Evolutionary conservation across 768 basidiomycete genomes (phyloP).

Genomic region (Peribolospora baueri): DNA sequence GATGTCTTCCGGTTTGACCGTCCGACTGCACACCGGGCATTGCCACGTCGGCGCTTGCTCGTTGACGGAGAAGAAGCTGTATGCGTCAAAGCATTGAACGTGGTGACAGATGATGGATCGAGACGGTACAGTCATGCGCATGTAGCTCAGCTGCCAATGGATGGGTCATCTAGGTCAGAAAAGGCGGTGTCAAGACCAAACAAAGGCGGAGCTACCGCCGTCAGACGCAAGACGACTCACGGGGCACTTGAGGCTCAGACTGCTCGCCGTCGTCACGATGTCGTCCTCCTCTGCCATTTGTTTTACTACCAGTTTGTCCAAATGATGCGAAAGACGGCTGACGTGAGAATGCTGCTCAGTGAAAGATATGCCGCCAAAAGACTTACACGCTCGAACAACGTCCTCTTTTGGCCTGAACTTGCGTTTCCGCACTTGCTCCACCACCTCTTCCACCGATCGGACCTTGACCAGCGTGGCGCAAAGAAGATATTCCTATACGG

Average conservation of each 20-base stretch:
- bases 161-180: neutral
- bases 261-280: conserved; percentile 67
- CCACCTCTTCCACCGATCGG: conserved; percentile 42
- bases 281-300: conserved; percentile 55
- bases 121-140: conserved; percentile 58
- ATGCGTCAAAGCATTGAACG: conserved; percentile 83
- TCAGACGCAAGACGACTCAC: conserved; percentile 28
- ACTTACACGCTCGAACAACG: conserved; percentile 38
- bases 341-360: too few relatives aligned
- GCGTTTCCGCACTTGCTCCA: conserved; percentile 42
- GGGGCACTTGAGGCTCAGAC: conserved; percentile 80
- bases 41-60: conserved; percentile 88
- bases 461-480: conserved; percentile 62
- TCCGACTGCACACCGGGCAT: conserved; percentile 76
- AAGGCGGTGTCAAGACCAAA: neutral
- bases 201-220: neutral
- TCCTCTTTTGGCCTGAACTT: conserved; percentile 39
- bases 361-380: neutral
- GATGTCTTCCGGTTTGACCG: conserved; percentile 51
- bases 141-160: conserved; percentile 44
- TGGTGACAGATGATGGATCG: conserved; percentile 74
- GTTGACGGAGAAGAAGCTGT: conserved; percentile 82
- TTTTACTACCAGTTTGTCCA: conserved; percentile 27
- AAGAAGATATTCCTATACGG: conserved; percentile 60
- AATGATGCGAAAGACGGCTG: conserved; percentile 5